Percentiles rank a stretch among this genome's conserved stretches.
These are phyloP conservation scores for Lachnellula hyalina DNA, from an alignment of 2,329 filamentous ascomycete genomes.

Conservation along the genomic window DNA sequence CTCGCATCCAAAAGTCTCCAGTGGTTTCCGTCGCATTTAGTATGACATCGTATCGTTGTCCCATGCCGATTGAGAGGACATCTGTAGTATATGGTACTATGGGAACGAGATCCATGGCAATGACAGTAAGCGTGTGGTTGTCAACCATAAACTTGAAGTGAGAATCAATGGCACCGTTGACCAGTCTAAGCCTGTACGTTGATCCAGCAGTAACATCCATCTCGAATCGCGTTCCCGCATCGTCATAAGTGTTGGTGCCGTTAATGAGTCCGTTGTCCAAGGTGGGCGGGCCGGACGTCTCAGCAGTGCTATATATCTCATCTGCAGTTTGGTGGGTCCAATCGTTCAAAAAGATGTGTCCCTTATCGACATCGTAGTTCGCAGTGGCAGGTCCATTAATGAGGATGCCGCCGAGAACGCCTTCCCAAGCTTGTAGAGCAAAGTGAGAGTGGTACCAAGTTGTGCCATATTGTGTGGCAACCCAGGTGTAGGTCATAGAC, in stretches of 20 bases:
- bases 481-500: slow-evolving; percentile 17
- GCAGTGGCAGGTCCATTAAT: slow-evolving; percentile 55
- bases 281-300: slow-evolving; percentile 19
- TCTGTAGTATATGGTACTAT: slow-evolving; percentile 5
- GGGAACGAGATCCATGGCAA: slow-evolving; percentile 50
- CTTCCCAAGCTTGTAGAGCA: slow-evolving; percentile 44
- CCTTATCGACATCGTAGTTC: slow-evolving; percentile 58
- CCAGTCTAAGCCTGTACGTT: slow-evolving; percentile 40
- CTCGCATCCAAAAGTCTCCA: slow-evolving; percentile 54
- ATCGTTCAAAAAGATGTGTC: slow-evolving; percentile 38
- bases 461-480: slow-evolving; percentile 34
- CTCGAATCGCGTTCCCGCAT: slow-evolving; percentile 23
- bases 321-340: slow-evolving; percentile 28
- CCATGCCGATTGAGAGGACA: neutral
- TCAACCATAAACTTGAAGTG: slow-evolving; percentile 43
- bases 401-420: slow-evolving; percentile 53
- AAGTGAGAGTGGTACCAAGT: slow-evolving; percentile 59
- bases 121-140: slow-evolving; percentile 49
- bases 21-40: slow-evolving; percentile 9
- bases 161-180: slow-evolving; percentile 38
- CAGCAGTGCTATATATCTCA: slow-evolving; percentile 14
- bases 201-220: slow-evolving; percentile 35
- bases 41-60: slow-evolving; percentile 8
- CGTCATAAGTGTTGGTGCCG: slow-evolving; percentile 18
- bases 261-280: slow-evolving; percentile 31